Conservation (phyloP, 2,329 filamentous ascomycete species). For the Tolypocladium tundrense region DNA sequence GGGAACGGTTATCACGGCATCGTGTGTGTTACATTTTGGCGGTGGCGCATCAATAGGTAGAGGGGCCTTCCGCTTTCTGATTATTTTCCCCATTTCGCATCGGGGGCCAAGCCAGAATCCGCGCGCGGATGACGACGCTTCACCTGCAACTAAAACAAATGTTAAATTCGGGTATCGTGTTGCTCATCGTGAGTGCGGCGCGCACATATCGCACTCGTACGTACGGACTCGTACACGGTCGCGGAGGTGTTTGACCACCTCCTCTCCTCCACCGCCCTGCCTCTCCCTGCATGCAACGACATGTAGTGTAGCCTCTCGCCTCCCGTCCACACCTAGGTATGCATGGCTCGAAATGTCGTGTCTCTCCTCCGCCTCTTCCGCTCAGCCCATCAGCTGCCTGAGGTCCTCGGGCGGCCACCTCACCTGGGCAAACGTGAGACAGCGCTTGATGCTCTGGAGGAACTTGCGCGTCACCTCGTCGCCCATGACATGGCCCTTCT, state of each 20-base stretch:
- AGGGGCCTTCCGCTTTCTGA: neutral
- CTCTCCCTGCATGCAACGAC: neutral
- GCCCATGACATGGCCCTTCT: constrained; percentile 90
- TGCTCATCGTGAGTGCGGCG: neutral
- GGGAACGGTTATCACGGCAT: constrained; percentile 13
- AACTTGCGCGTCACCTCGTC: constrained; percentile 95
- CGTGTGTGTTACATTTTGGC: constrained; percentile 5
- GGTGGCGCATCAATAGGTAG: constrained; percentile 1
- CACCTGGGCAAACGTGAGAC: constrained; percentile 91
- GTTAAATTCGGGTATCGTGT: neutral
- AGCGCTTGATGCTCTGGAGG: constrained; percentile 94
- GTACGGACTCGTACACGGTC: neutral
- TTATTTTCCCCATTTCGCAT: neutral
- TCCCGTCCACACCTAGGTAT: neutral
- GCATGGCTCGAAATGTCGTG: neutral
- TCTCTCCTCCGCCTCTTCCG: neutral
- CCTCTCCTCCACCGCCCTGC: neutral
- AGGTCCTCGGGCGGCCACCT: constrained; percentile 92
- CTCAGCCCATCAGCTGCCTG: constrained; percentile 78
- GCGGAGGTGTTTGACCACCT: neutral
- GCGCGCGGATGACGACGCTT: neutral
- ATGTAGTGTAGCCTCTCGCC: neutral
- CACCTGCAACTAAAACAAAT: neutral
- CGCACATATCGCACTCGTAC: neutral
- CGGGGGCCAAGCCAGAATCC: neutral